Evolutionary conservation across 2,329 filamentous ascomycete species (phyloP).

Genomic region (Nigrospora osmanthi): DNA sequence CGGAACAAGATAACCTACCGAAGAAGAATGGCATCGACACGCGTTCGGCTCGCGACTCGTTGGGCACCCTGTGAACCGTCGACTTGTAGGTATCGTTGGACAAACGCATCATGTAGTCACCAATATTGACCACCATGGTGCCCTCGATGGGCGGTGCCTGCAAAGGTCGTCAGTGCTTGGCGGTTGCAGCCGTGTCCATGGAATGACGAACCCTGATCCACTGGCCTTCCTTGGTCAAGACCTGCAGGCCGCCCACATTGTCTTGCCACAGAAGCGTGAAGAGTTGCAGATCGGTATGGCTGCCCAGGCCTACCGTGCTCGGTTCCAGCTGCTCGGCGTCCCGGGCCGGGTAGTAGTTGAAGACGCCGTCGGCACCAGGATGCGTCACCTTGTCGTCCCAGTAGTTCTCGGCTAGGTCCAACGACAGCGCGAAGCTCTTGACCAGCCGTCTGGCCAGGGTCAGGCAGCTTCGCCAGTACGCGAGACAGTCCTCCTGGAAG

Average conservation of each 20-base stretch:
- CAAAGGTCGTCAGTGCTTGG: not conserved
- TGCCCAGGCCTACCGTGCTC: constrained; percentile 33
- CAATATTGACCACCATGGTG: constrained; percentile 43
- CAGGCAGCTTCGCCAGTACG: constrained; percentile 41
- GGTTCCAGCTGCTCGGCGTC: constrained; percentile 12
- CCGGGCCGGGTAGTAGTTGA: constrained; percentile 32
- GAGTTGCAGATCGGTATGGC: constrained; percentile 45
- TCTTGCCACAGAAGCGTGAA: constrained; percentile 45
- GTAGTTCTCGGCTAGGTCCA: constrained; percentile 43
- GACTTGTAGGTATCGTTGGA: constrained; percentile 42
- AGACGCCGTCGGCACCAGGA: constrained; percentile 34
- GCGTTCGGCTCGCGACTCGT: constrained; percentile 29
- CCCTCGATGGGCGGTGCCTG: constrained; percentile 32
- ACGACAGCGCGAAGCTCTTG: constrained; percentile 43
- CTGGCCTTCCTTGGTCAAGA: constrained; percentile 31
- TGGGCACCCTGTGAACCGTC: constrained; percentile 43
- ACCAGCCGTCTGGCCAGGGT: constrained; percentile 42
- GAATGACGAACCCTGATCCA: constrained; percentile 27
- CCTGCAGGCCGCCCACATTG: constrained; percentile 30
- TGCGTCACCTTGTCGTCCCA: constrained; percentile 47
- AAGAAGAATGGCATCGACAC: constrained; percentile 52
- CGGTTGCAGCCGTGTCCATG: not conserved
- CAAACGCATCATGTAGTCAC: constrained; percentile 42
- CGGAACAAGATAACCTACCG: constrained; percentile 18
- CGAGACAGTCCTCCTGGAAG: constrained; percentile 37